Percentiles rank a stretch among this genome's conserved stretches.
These are phyloP conservation scores for Pelargonium fulgidum DNA, from an alignment of 441 rosid genomes.

Conservation along the genomic window DNA sequence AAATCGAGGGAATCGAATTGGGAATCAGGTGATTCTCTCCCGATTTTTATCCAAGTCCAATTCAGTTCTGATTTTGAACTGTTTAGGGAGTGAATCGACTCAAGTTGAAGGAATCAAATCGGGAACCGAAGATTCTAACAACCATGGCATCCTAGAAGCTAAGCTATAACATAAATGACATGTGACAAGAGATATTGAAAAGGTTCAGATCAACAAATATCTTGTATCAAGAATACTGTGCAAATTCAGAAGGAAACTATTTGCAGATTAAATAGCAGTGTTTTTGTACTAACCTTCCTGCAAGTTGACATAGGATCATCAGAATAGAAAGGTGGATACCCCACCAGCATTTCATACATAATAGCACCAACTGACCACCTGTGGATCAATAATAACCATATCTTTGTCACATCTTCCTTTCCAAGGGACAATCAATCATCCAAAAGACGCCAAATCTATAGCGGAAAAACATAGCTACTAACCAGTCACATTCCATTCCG, in stretches of 20 bases:
- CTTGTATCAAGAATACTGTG: neutral
- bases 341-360: conserved; percentile 60
- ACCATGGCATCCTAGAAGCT: too few species aligned
- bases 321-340: conserved; percentile 26
- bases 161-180: neutral
- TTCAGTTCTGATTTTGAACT: too few species aligned
- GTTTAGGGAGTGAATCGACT: too few species aligned
- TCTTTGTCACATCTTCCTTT: conserved; percentile 13
- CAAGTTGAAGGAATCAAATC: too few species aligned
- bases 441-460: neutral
- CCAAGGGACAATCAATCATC: neutral
- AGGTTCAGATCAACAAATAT: neutral
- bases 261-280: neutral
- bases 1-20: too few species aligned
- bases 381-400: conserved; percentile 19
- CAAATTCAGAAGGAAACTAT: neutral
- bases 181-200: neutral
- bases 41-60: too few species aligned
- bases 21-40: too few species aligned
- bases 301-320: conserved; percentile 28
- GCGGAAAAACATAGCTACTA: conserved; percentile 24
- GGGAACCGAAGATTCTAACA: too few species aligned
- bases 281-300: conserved; percentile 24
- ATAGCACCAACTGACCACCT: conserved; percentile 53
- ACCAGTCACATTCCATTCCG: conserved; percentile 99